phyloP scores from a whole-genome alignment of 225 moss, liverwort and hornwort species.

The Pseudisothecium myosuroides region DNA sequence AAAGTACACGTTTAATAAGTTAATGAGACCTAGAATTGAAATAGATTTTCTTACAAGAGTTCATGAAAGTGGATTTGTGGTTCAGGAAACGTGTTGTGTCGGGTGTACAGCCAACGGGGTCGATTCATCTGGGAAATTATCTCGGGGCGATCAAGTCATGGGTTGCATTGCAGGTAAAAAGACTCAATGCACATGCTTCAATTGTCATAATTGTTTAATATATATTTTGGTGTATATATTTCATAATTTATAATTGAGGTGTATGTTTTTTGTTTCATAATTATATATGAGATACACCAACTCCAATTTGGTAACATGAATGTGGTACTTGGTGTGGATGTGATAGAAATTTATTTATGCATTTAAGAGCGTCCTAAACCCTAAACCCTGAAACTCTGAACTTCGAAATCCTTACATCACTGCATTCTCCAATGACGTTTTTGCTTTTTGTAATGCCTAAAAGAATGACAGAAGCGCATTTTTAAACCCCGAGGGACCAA shows the following conservation, averaged over 20 bases:
- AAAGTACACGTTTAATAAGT: neutral
- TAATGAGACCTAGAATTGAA: neutral
- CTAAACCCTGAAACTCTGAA: neutral
- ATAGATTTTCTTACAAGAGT: neutral
- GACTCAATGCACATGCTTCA: neutral
- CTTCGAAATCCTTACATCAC: neutral
- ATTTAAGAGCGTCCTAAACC: neutral
- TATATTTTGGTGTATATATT: neutral
- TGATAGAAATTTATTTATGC: neutral
- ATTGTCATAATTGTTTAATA: neutral
- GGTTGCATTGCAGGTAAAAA: constrained; percentile 80
- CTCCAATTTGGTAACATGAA: neutral
- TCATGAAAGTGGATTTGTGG: neutral
- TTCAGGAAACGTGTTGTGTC: constrained; percentile 94
- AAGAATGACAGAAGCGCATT: neutral
- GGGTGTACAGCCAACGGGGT: constrained; percentile 91
- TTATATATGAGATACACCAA: neutral
- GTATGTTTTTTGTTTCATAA: neutral
- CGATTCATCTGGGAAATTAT: constrained; percentile 96
- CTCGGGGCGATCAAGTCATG: constrained; percentile 96
- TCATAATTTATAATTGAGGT: no score
- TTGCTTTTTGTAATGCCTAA: neutral
- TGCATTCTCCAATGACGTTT: neutral
- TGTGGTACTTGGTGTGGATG: neutral
- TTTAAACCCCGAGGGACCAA: neutral